A percentile compares a stretch with the other conserved stretches of the same genome.
These are phyloP conservation scores for Paecilomyces dactylethromorphus DNA, from an alignment of 2,329 filamentous ascomycete species.

Conservation along the genomic window DNA sequence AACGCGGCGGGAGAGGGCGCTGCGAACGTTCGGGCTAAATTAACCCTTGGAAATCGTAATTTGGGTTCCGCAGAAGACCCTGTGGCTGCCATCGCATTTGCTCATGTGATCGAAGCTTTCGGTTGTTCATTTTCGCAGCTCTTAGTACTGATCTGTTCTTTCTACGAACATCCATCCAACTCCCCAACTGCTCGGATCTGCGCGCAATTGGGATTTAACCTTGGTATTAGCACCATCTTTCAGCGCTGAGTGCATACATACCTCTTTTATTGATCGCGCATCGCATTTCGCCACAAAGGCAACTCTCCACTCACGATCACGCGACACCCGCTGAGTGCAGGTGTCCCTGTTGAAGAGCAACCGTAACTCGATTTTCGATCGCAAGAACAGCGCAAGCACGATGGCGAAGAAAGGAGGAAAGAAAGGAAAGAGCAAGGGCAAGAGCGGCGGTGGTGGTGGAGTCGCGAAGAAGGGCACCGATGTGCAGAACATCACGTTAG, in stretches of 20 bases:
- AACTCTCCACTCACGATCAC: background rate
- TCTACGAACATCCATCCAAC: background rate
- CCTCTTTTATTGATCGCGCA: background rate
- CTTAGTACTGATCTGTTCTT: background rate
- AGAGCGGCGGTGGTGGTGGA: background rate
- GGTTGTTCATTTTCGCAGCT: background rate
- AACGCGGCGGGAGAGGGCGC: background rate
- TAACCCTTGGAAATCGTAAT: background rate
- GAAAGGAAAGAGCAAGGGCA: background rate
- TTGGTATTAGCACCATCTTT: too few relatives aligned
- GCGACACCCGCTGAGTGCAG: background rate
- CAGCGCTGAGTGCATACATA: background rate
- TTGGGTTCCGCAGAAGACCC: background rate
- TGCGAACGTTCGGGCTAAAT: background rate
- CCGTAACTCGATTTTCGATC: background rate
- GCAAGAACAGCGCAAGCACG: background rate
- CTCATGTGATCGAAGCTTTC: slow-evolving; percentile 1
- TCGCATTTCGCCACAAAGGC: background rate
- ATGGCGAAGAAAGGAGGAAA: background rate
- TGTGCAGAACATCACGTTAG: background rate
- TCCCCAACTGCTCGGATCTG: background rate
- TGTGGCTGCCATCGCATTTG: background rate
- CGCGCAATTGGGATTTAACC: background rate
- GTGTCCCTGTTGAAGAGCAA: background rate
- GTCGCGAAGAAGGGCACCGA: background rate